Evolutionary conservation across 352 stramenopile species (phyloP).

Genomic region (Phytophthora pistaciae): DNA sequence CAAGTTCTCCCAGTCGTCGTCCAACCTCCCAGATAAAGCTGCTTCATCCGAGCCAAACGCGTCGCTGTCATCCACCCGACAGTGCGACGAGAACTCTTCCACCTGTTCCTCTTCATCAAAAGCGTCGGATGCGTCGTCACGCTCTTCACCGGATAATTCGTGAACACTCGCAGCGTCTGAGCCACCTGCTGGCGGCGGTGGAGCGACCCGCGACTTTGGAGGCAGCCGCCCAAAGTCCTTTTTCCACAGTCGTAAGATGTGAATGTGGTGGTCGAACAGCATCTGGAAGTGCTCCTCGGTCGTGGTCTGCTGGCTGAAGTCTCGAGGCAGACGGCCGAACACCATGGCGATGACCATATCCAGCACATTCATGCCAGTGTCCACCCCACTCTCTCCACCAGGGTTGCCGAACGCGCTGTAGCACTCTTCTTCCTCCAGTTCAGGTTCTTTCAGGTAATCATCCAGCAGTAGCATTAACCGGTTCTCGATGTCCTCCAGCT

Average conservation of each 20-base stretch:
- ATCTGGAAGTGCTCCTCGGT: constrained; percentile 80
- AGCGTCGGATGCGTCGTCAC: neutral
- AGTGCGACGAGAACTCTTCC: constrained; percentile 26
- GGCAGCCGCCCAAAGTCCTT: constrained; percentile 86
- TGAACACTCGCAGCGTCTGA: constrained; percentile 20
- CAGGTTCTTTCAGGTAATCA: constrained; percentile 63
- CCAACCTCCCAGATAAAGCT: constrained; percentile 9
- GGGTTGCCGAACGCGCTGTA: constrained; percentile 49
- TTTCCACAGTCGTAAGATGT: constrained; percentile 86
- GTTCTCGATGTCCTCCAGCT: constrained; percentile 86
- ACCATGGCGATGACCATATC: constrained; percentile 91
- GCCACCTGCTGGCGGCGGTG: constrained; percentile 15
- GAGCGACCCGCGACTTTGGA: constrained; percentile 25
- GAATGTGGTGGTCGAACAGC: constrained; percentile 81
- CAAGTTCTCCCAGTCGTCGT: constrained; percentile 46
- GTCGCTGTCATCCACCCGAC: constrained; percentile 18
- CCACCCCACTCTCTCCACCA: constrained; percentile 28
- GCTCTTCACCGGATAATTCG: constrained; percentile 15
- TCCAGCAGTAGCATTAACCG: constrained; percentile 68
- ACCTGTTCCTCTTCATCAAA: constrained; percentile 30
- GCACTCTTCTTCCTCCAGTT: constrained; percentile 60
- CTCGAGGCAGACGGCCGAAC: constrained; percentile 81
- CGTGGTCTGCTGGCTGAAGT: constrained; percentile 58
- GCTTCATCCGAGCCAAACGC: constrained; percentile 11
- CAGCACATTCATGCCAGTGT: constrained; percentile 77